These are phyloP conservation scores for Xylaria hypoxylon DNA, from an alignment of 2,329 filamentous ascomycete species.

Conservation along the genomic window DNA sequence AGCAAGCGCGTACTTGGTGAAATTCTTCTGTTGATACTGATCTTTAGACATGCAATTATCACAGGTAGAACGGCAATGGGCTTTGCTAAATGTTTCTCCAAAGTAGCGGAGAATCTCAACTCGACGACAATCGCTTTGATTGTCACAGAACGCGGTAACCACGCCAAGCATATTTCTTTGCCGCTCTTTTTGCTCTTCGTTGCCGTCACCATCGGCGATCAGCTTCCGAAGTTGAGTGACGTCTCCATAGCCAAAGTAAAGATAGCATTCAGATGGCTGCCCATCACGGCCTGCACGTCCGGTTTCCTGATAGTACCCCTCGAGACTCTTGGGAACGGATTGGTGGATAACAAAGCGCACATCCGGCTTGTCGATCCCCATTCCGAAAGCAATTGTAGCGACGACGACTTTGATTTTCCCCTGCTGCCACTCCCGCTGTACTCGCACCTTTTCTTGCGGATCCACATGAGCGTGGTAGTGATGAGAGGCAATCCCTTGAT, in stretches of 20 bases:
- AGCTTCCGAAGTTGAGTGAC: constrained; percentile 78
- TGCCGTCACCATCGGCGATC: constrained; percentile 85
- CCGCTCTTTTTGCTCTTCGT: constrained; percentile 81
- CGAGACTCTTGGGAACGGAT: constrained; percentile 90
- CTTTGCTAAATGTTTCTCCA: constrained; percentile 80
- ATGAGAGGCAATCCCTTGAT: constrained; percentile 75
- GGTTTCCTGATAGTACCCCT: constrained; percentile 98
- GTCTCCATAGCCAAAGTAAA: constrained; percentile 88
- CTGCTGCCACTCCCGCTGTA: constrained; percentile 86
- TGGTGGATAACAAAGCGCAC: constrained; percentile 97
- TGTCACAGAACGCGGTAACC: constrained; percentile 90
- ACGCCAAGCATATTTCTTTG: constrained; percentile 87
- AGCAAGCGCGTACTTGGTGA: constrained; percentile 77
- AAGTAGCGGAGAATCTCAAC: constrained; percentile 95
- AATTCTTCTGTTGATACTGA: constrained; percentile 79
- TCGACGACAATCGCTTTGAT: constrained; percentile 85
- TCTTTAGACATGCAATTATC: constrained; percentile 87
- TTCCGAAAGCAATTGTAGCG: constrained; percentile 97
- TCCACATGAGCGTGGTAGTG: constrained; percentile 90
- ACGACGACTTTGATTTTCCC: constrained; percentile 89
- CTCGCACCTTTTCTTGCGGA: constrained; percentile 71
- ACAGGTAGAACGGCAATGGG: constrained; percentile 79
- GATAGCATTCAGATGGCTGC: constrained; percentile 85
- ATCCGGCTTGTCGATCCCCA: constrained; percentile 99
- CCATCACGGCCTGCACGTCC: constrained; percentile 94